Evolutionary conservation across 2,329 filamentous ascomycete genomes (phyloP), one percentile per base, ranked within the genome.

Genomic region (Xylaria sp.): DNA sequence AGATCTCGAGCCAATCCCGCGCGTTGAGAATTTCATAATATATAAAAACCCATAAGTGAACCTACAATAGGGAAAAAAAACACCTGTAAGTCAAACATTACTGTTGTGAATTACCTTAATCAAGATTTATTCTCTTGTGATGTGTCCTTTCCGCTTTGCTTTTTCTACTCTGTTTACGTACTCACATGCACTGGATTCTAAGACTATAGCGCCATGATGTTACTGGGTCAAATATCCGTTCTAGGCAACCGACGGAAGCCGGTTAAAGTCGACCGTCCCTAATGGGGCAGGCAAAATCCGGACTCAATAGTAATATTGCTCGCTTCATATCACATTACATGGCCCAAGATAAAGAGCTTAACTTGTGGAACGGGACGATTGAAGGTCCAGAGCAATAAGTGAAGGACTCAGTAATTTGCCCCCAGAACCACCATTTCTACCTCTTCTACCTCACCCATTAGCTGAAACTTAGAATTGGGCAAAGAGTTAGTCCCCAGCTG

Each of bases 231-330:
- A n/a, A n/a, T n/a, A n/a, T 17, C 55, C 38, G 38, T 50, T 43
- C 55, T 35, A 19, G 57, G 65, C 65, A 67, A 66, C 69, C 66
- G 64, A 56, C 60, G 56, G 66, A 60, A 63, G 62, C 66, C 57
- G 68, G 68, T 65, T 71, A 67, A 70, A 71, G 63, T 63, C 43
- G 21, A 31, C 21, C 15, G 31, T 3, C 8, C 49, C 42, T 7
- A 64, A 63, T 52, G 9, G 38, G 64, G 57, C 43, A 66, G 55
- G 60, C 60, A 55, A 57, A 59, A 47, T 15, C 15, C 28, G 28
- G 9, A 31, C 4, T 17, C 17, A 25, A 37, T 25, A 38, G 45
- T 25, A 25, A 17, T 45, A 45, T n/a, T 51, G 9, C 46, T 15
- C 19, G 12, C 4, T 14, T n/a, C 23, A 17, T 31, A 33, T 14